Percentiles rank a stretch among this genome's conserved stretches.
phyloP scores from a whole-genome alignment of 176 grass and related monocot species.

The Puya raimondii region DNA sequence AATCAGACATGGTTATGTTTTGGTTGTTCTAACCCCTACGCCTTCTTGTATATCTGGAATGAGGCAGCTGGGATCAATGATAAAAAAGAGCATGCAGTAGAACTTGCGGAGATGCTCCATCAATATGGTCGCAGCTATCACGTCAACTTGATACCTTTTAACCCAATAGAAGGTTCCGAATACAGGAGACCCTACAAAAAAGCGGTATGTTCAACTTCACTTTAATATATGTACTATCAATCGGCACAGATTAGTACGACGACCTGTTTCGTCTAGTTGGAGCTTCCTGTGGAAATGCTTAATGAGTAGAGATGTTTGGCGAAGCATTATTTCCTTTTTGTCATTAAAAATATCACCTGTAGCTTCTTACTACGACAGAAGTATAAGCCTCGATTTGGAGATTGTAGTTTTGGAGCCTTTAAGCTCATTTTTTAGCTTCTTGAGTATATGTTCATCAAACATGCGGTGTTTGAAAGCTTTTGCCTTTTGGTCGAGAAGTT shows the following conservation, averaged over 20 bases:
- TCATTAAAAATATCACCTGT: no score
- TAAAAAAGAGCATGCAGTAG: conserved; percentile 51
- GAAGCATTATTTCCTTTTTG: no score
- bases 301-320: background rate
- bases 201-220: conserved; percentile 33
- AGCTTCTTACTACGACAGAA: no score
- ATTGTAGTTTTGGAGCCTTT: no score
- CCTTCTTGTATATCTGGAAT: background rate
- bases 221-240: background rate
- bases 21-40: conserved; percentile 6
- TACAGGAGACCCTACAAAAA: conserved; percentile 94
- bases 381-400: no score
- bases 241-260: background rate
- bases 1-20: background rate
- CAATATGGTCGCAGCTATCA: conserved; percentile 67
- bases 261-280: background rate
- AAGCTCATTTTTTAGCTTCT: no score
- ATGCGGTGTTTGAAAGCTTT: no score
- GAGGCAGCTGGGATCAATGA: conserved; percentile 76
- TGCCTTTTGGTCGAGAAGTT: no score
- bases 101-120: conserved; percentile 58
- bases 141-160: conserved; percentile 93
- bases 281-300: no score
- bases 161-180: conserved; percentile 84
- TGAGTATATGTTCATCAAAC: no score